These are phyloP conservation scores for Rhizomucor pusillus DNA, from an alignment of 371 early-diverging fungal species.

Conservation along the genomic window DNA sequence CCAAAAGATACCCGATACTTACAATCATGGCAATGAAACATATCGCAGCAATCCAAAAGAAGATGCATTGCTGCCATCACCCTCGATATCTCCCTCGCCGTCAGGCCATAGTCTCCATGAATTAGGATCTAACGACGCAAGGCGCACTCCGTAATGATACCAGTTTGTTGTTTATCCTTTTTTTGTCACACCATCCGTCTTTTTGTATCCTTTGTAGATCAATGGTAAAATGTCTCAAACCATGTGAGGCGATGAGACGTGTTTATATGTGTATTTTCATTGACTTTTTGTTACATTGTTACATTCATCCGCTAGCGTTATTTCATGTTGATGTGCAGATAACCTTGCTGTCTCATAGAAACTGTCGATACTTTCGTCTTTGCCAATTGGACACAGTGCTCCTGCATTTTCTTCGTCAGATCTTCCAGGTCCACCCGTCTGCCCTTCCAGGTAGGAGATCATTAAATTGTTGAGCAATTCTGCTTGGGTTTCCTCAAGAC, in stretches of 20 bases:
- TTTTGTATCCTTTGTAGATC: neutral
- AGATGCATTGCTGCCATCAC: too few relatives aligned
- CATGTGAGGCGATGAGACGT: too few relatives aligned
- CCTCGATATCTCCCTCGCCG: neutral
- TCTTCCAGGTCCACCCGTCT: slow-evolving; percentile 8
- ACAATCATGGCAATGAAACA: too few relatives aligned
- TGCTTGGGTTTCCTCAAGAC: slow-evolving; percentile 23
- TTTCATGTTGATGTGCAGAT: too few relatives aligned
- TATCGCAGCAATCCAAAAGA: too few relatives aligned
- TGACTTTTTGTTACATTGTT: too few relatives aligned
- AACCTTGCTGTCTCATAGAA: too few relatives aligned
- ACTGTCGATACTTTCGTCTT: too few relatives aligned
- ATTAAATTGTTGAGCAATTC: slow-evolving; percentile 34
- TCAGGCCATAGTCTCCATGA: slow-evolving; percentile 7
- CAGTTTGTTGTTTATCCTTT: neutral
- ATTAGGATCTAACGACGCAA: neutral
- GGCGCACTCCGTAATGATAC: neutral
- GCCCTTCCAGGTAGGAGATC: slow-evolving; percentile 39
- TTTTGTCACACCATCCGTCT: neutral
- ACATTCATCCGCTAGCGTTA: too few relatives aligned
- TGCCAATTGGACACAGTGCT: neutral
- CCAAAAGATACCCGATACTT: neutral
- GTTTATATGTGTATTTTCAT: too few relatives aligned
- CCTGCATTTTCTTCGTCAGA: neutral
- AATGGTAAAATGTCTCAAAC: too few relatives aligned